Conservation (phyloP, 139 green algal species). For the Nannochloris sp. region DNA sequence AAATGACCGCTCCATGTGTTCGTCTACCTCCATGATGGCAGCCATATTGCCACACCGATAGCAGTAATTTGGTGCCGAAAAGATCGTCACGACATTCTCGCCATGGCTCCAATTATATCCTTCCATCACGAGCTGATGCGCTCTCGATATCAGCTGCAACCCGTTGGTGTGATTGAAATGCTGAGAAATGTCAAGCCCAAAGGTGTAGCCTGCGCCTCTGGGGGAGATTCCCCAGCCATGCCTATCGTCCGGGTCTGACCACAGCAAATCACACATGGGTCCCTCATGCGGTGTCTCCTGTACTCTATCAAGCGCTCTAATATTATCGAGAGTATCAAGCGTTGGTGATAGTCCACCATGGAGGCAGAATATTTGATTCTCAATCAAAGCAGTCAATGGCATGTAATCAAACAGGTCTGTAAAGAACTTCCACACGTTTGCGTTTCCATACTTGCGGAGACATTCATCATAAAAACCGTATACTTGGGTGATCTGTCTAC, state of each 20-base stretch:
- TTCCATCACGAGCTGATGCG: slow-evolving; percentile 99
- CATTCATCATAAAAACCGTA: slow-evolving; percentile 99
- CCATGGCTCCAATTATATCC: slow-evolving; percentile 95
- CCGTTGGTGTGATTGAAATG: slow-evolving; percentile 98
- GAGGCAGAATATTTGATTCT: slow-evolving; percentile 97
- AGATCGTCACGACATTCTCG: slow-evolving; percentile 95
- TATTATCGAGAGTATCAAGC: slow-evolving; percentile 94
- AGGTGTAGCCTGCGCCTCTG: slow-evolving; percentile 96
- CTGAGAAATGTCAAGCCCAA: slow-evolving; percentile 96
- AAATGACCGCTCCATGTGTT: slow-evolving; percentile 81
- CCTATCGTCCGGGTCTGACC: slow-evolving; percentile 94
- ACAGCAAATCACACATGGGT: slow-evolving; percentile 99
- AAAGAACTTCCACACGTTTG: slow-evolving; percentile 97
- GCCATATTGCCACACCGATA: slow-evolving; percentile 89
- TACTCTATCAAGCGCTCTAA: slow-evolving; percentile 84
- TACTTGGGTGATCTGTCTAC: slow-evolving; percentile 91
- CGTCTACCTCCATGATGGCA: slow-evolving; percentile 97
- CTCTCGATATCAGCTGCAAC: slow-evolving; percentile 84
- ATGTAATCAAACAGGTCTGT: slow-evolving; percentile 99
- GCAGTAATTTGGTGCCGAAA: slow-evolving; percentile 99
- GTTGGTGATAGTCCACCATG: slow-evolving; percentile 93
- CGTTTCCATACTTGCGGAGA: slow-evolving; percentile 96
- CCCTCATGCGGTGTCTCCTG: slow-evolving; percentile 94
- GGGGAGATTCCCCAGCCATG: slow-evolving; percentile 97
- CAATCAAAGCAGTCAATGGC: slow-evolving; percentile 89